phyloP scores from a whole-genome alignment of 192 early-diverging fungal species.

The Geosiphon pyriformis region DNA sequence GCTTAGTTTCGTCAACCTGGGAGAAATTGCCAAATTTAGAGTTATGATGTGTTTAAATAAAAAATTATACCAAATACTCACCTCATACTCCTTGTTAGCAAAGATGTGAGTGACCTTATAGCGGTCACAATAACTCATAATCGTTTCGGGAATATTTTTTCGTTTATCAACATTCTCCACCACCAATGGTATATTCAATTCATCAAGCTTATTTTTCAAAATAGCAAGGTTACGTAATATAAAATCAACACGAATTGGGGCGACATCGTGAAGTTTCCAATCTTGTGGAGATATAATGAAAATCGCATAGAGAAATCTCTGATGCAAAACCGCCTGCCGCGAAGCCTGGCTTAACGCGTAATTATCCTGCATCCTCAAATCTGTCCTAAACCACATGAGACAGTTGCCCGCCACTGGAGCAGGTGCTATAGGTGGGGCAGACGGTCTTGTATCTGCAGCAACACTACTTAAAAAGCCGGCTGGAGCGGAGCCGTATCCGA shows the following conservation, averaged over 20 bases:
- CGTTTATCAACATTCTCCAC: constrained; percentile 32
- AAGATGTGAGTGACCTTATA: constrained; percentile 38
- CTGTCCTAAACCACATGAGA: constrained; percentile 47
- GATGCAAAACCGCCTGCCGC: constrained; percentile 10
- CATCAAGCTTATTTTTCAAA: constrained; percentile 32
- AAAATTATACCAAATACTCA: neutral
- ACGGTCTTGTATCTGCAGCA: neutral
- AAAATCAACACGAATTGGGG: constrained; percentile 50
- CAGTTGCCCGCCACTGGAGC: constrained; percentile 31
- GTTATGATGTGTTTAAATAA: neutral
- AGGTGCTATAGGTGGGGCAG: neutral
- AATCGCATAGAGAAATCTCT: constrained; percentile 34
- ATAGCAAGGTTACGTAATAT: constrained; percentile 39
- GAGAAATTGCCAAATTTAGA: neutral
- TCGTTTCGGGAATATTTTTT: constrained; percentile 30
- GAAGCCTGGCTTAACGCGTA: constrained; percentile 32
- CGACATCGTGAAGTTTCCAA: constrained; percentile 47
- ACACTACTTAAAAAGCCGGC: no score
- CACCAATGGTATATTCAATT: constrained; percentile 42
- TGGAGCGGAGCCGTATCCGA: neutral
- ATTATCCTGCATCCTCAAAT: constrained; percentile 44
- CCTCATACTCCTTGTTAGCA: constrained; percentile 53
- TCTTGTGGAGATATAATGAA: constrained; percentile 54
- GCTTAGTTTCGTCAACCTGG: constrained; percentile 38
- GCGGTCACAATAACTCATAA: constrained; percentile 29